Percentiles rank a stretch among this genome's conserved stretches.
Evolutionary conservation across 106 monocot genomes (phyloP).

Genomic region (Apostasia shenzhenica): DNA sequence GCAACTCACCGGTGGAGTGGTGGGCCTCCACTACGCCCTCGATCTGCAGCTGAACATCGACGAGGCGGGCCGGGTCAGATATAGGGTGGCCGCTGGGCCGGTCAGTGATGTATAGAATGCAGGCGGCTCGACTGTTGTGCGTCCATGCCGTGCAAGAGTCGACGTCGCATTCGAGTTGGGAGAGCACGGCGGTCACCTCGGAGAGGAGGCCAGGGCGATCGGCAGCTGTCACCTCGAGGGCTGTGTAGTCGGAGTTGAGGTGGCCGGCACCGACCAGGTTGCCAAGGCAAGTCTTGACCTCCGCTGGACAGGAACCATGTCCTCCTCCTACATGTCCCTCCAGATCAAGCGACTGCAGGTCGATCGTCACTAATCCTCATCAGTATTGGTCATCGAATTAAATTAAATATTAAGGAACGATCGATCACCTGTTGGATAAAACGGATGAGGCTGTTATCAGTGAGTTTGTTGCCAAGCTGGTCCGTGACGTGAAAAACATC

Average conservation of each 20-base stretch:
- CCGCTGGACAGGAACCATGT: not conserved
- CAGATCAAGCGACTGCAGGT: not conserved
- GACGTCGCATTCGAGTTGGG: slow-evolving; percentile 23
- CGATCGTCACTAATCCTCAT: slow-evolving; percentile 17
- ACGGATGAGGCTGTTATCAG: slow-evolving; percentile 28
- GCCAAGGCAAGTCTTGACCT: slow-evolving; percentile 52
- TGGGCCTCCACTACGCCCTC: slow-evolving; percentile 27
- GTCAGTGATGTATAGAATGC: slow-evolving; percentile 29
- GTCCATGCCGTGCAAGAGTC: slow-evolving; percentile 44
- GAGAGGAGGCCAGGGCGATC: slow-evolving; percentile 66
- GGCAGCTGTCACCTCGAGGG: slow-evolving; percentile 33
- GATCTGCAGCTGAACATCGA: slow-evolving; percentile 30
- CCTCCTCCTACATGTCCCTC: not conserved
- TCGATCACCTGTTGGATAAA: slow-evolving; percentile 31
- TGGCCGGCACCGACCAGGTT: slow-evolving; percentile 28
- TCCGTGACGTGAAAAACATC: slow-evolving; percentile 63
- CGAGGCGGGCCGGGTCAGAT: slow-evolving; percentile 14
- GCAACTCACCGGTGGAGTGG: slow-evolving; percentile 3
- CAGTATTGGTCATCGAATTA: not conserved
- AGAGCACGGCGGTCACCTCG: slow-evolving; percentile 37
- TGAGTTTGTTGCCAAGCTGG: slow-evolving; percentile 48
- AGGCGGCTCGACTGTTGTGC: slow-evolving; percentile 38
- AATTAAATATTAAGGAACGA: not conserved
- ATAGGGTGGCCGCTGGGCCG: slow-evolving; percentile 9
- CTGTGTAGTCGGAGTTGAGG: slow-evolving; percentile 20